Evolutionary conservation across 1,284 basidiomycete genomes (phyloP), one percentile per base, ranked within the genome.

Genomic region (Volvariella surrecta): DNA sequence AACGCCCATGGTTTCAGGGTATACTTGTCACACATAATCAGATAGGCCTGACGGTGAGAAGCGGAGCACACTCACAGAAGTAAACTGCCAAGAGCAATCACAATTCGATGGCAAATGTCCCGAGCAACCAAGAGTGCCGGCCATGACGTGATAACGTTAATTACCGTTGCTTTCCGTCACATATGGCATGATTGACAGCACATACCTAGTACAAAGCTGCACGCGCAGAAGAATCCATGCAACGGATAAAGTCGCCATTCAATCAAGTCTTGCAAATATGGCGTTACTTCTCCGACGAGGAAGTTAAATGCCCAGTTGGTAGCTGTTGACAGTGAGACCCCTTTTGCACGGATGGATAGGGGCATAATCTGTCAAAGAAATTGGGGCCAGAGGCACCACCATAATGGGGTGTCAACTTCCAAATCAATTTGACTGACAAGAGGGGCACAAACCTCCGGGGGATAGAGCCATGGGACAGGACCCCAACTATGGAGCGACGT

Each of bases 201-300:
- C 69, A 55, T 53, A 77, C 80, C 84, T 20, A 93, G 65, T 31
- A 93, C 70, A 57, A 96, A 93, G 52, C 89, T 91, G 57, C 84
- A 81, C 11, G 79, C 76, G 60, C 93, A 94, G 67, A 95, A 95
- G 66, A 92, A 92, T 9, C 89, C 92, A 54, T 96, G 92, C 88
- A 99, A 93, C 0, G 90, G 89, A 64, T 98, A 98, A 42, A 98
- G 65, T 42, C 89, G 75, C 94, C 95, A 99, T 24, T 77, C 76
- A 52, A 99, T 97, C 31, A 76, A 64, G 50, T 95, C 90, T 65
- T 97, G 92, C 40, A 98, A 68, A 39, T 84, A 73, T 1, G 94
- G 94, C 0, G 94, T 97, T 34, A 81, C 73, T 60, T 91, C 87
- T 17, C 94, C 94, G 37, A 98, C 91, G 52, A 90, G 60, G 63